Evolutionary conservation across 345 rosid species (phyloP).

Genomic region (Sonneratia caseolaris): DNA sequence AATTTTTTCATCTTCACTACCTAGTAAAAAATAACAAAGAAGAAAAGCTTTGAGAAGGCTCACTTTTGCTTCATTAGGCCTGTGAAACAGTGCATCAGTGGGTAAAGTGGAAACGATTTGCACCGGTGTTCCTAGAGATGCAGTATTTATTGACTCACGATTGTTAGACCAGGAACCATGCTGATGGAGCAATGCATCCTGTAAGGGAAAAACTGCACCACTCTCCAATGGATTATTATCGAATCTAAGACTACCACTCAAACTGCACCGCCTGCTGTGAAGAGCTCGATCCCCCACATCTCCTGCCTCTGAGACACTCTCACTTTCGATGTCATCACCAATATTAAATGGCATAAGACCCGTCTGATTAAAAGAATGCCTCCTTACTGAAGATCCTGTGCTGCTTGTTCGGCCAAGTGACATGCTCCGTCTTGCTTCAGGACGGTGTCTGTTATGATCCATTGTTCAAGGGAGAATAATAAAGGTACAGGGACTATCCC

Average conservation of each 20-base stretch:
- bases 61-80: slow-evolving; percentile 26
- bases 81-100: slow-evolving; percentile 26
- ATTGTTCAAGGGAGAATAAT: slow-evolving; percentile 19
- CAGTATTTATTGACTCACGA: slow-evolving; percentile 16
- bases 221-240: slow-evolving; percentile 30
- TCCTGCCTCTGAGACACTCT: slow-evolving; percentile 78
- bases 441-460: slow-evolving; percentile 26
- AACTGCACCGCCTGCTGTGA: slow-evolving; percentile 32
- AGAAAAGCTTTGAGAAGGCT: slow-evolving; percentile 8
- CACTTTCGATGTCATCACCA: slow-evolving; percentile 43
- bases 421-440: slow-evolving; percentile 17
- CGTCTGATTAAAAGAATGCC: slow-evolving; percentile 36
- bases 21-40: background rate
- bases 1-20: background rate
- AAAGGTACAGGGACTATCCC: background rate
- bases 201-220: slow-evolving; percentile 19
- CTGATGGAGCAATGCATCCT: slow-evolving; percentile 16
- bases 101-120: slow-evolving; percentile 39
- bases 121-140: slow-evolving; percentile 23
- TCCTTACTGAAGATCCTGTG: slow-evolving; percentile 35
- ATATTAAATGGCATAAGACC: slow-evolving; percentile 16
- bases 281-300: slow-evolving; percentile 80
- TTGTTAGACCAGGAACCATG: slow-evolving; percentile 16
- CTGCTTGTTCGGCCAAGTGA: slow-evolving; percentile 38
- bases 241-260: slow-evolving; percentile 28